Base-by-base conservation (phyloP, 2,329 filamentous ascomycete genomes). In the Rutstroemia sp. region DNA sequence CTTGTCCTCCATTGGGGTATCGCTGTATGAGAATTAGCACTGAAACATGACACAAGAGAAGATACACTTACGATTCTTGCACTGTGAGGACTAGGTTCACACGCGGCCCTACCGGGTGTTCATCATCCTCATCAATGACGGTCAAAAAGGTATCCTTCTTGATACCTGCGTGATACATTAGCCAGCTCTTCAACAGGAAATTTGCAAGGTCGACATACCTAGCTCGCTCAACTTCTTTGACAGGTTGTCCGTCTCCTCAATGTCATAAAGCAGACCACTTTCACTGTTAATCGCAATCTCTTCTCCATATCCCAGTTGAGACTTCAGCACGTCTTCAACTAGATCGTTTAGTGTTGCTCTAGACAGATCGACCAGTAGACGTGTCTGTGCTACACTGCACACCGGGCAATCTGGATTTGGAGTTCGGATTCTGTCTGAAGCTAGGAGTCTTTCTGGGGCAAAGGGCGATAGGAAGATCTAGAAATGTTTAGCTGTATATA, bases 161-260 rank as follows among this genome's bases (percentile, higher is more conserved):
- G 64, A 96, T 82, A 10, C 86, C 81, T 84, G 59, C 59, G 60
- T 16, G 42, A 44, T 19, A 48, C 41, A 30, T 39, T 42, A 47
- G 27, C n/a, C 25, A 34, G 14, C 23, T 46, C 27, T 37, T 2
- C 48, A 19, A 9, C 25, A 12, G 19, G 21, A 14, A 14, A 34
- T 5, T 4, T 17, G 7, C 2, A 21, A 50, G 17, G 16, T 12
- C 17, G 51, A 56, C 74, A 64, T 75, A 82, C 83, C 88, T 8
- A 96, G 78, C 19, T 96, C 88, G 25, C 72, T 77, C 51, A 99
- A 78, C 59, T 87, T 91, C 75, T 90, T 95, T 1, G 77, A 71
- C 1, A 97, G 75, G 65, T 96, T 95, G 57, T 95, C 89, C 4
- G 89, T 89, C 66, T 95, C 83, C 56, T 97, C 94, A 0, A 86